Percentiles rank a stretch among this genome's conserved stretches.
Conservation (phyloP, 1,284 basidiomycete genomes). For the Microbotryum lychnidis-dioicae region DNA sequence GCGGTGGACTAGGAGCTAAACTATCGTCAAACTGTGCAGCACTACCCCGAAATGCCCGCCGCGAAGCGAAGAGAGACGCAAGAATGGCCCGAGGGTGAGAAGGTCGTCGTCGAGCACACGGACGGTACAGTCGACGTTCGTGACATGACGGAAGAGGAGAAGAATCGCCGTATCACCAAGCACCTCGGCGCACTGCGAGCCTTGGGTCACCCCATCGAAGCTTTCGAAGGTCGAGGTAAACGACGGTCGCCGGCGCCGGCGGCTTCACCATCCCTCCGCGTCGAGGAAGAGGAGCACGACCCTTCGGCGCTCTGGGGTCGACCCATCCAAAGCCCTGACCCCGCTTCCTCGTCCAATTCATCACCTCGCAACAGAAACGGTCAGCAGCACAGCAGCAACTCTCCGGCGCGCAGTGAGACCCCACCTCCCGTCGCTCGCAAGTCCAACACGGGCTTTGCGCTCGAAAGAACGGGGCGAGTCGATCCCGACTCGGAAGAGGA, state of each 20-base stretch:
- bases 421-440: neutral
- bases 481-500: constrained; percentile 20
- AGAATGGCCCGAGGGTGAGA: constrained; percentile 30
- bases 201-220: constrained; percentile 23
- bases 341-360: neutral
- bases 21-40: neutral
- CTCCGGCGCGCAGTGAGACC: no score
- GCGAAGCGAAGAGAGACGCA: neutral
- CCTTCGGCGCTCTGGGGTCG: neutral
- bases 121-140: constrained; percentile 27
- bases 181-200: constrained; percentile 26
- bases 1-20: constrained; percentile 12
- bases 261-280: neutral
- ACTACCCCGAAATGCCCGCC: constrained; percentile 16
- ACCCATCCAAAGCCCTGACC: neutral
- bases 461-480: constrained; percentile 19
- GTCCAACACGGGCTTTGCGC: constrained; percentile 5
- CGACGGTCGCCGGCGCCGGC: neutral
- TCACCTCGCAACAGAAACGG: neutral
- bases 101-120: constrained; percentile 29
- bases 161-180: constrained; percentile 15
- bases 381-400: no score
- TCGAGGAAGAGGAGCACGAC: neutral
- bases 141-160: constrained; percentile 23
- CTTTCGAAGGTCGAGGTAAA: constrained; percentile 5